Base-by-base conservation (phyloP, 1,284 basidiomycete species). In the Psilocybe mexicana region DNA sequence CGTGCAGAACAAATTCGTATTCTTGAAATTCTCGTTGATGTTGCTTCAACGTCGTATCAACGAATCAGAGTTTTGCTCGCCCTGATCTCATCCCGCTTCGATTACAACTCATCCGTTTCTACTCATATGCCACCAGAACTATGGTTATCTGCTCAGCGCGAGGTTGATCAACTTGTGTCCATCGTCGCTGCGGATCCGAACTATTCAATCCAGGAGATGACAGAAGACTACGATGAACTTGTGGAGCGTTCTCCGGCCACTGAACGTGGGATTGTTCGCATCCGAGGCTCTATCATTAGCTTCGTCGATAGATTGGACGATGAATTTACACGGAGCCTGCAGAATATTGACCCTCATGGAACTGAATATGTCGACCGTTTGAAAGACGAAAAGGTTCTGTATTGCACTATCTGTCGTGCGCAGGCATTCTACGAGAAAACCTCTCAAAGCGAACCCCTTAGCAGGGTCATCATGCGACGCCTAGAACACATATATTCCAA, bases 401-500 rank as follows among this genome's bases (percentile, higher is more conserved):
- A 99, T 76, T 85, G 87, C 71, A 94, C 94, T 35, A 96, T 99
- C 65, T 93, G 92, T 73, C 89, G 92, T 58, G 88, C 94, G 0
- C 94, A 98, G 74, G 85, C 88, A 12, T 90, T 96, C 74, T 98
- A 98, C 72, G 94, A 96, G 78, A 83, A 82, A 64, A 88, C 86
- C 26, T 77, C 80, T 43, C 87, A 90, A 72, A 76, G 83, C 50
- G 93, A 96, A 43, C 87, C 90, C n/a, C 82, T 92, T 40, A 86
- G 87, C 42, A 86, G 97, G 54, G 92, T 96, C 35, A 84, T 98
- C 60, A 96, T 98, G 88, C 87, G 97, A 65, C 87, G 97, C 52
- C 77, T 99, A 58, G 97, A 99, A 72, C 97, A 99, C 74, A 94
- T 99, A 60, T 99, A 99, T 75, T 95, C 93, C 54, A 99, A 99